Percentiles rank a stretch among this genome's conserved stretches.
These are phyloP conservation scores for Aspergillus sp. DNA, from an alignment of 2,329 filamentous ascomycete species.

Conservation along the genomic window DNA sequence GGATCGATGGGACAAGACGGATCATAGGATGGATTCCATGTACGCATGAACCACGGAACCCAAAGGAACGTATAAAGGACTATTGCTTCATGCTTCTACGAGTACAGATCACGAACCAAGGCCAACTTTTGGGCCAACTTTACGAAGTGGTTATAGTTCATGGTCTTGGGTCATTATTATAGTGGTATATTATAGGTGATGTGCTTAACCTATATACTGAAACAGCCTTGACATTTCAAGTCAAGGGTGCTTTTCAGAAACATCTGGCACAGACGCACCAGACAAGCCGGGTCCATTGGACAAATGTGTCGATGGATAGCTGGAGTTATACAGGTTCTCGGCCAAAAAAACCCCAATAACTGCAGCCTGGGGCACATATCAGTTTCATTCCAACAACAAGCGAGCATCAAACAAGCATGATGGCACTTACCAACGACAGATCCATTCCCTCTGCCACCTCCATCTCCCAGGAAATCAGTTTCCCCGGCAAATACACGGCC, in stretches of 20 bases:
- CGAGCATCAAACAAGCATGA: not conserved
- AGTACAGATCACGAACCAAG: too few species aligned
- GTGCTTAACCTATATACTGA: too few species aligned
- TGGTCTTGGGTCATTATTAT: too few species aligned
- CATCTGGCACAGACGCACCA: not conserved
- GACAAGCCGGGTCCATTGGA: not conserved
- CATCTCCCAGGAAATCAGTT: conserved; percentile 11
- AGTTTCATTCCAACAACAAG: not conserved
- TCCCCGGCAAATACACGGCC: conserved; percentile 10
- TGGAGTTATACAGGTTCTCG: not conserved
- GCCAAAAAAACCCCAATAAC: not conserved
- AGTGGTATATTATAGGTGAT: too few species aligned
- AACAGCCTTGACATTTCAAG: too few species aligned
- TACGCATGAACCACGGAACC: too few species aligned
- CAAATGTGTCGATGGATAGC: not conserved
- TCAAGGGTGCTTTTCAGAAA: not conserved
- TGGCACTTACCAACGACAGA: conserved; percentile 10
- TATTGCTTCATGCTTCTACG: too few species aligned
- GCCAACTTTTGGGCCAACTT: too few species aligned
- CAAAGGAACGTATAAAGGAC: too few species aligned
- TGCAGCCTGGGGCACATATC: not conserved
- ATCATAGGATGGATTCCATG: too few species aligned
- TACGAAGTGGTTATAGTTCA: too few species aligned
- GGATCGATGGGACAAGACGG: too few species aligned
- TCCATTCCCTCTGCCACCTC: conserved; percentile 14